phyloP scores from a whole-genome alignment of 495 filamentous ascomycete genomes.

The Emericellopsis terricola region DNA sequence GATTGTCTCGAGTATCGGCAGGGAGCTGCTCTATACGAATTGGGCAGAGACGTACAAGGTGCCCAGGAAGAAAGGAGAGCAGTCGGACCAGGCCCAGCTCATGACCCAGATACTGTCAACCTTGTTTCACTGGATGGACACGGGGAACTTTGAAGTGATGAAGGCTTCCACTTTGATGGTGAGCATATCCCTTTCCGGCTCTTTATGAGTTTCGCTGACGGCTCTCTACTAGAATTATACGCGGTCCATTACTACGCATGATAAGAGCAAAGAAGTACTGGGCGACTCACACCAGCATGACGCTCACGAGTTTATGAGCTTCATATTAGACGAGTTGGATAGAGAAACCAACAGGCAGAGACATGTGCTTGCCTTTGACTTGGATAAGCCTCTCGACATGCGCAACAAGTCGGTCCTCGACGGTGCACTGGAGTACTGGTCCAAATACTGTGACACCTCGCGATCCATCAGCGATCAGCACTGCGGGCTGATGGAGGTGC shows the following conservation, averaged over 20 bases:
- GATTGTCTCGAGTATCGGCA: conserved; percentile 54
- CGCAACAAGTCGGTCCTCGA: conserved; percentile 5
- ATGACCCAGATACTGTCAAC: conserved; percentile 60
- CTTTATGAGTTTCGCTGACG: not conserved
- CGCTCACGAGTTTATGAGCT: conserved; percentile 20
- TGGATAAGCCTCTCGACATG: conserved; percentile 8
- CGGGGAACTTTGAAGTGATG: conserved; percentile 38
- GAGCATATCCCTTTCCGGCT: conserved; percentile 7
- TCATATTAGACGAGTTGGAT: conserved; percentile 20
- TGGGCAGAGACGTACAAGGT: conserved; percentile 28
- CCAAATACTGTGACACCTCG: conserved; percentile 6
- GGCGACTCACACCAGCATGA: conserved; percentile 25
- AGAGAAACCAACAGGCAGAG: conserved; percentile 19
- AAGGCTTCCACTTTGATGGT: conserved; percentile 47
- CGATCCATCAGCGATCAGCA: conserved; percentile 17
- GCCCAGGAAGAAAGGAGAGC: conserved; percentile 37
- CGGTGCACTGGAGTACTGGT: conserved; percentile 12
- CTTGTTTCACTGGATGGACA: conserved; percentile 49
- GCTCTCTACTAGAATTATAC: no score
- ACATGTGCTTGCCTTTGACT: no score
- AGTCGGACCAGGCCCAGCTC: conserved; percentile 58
- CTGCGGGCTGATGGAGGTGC: conserved; percentile 17
- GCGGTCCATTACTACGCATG: no score
- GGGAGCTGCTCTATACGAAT: conserved; percentile 40
- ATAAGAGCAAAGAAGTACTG: conserved; percentile 10